phyloP scores from a whole-genome alignment of 768 basidiomycete genomes.

The Xerocomellus amylosporus region DNA sequence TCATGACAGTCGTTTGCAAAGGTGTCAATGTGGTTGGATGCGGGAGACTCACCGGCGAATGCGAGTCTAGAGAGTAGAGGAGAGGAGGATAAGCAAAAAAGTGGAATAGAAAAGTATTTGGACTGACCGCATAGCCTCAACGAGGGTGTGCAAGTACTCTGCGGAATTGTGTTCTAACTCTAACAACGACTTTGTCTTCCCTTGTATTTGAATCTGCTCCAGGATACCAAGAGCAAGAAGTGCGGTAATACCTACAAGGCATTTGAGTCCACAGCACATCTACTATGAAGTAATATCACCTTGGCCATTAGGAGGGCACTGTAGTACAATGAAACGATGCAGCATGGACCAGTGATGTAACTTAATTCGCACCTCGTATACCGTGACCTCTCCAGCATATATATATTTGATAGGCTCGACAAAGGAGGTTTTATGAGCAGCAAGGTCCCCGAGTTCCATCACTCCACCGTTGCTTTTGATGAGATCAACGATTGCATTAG shows the following conservation, averaged over 20 bases:
- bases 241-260: constrained; percentile 71
- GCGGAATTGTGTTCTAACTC: constrained; percentile 89
- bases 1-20: background rate
- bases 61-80: constrained; percentile 42
- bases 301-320: constrained; percentile 98
- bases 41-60: constrained; percentile 62
- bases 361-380: constrained; percentile 72
- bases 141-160: constrained; percentile 82
- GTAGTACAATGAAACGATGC: background rate
- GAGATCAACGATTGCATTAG: constrained; percentile 84
- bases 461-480: constrained; percentile 85
- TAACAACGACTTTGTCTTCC: constrained; percentile 61
- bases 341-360: background rate
- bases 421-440: constrained; percentile 71
- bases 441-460: constrained; percentile 93
- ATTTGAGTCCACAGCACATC: background rate
- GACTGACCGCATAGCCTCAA: constrained; percentile 77
- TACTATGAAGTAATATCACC: constrained; percentile 39
- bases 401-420: constrained; percentile 93
- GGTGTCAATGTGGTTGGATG: background rate
- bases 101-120: background rate
- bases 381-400: constrained; percentile 78
- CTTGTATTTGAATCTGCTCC: constrained; percentile 77
- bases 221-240: constrained; percentile 91
- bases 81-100: constrained; percentile 7